Conservation (phyloP, 2,329 filamentous ascomycete species). For the Waltergamsia citrina region DNA sequence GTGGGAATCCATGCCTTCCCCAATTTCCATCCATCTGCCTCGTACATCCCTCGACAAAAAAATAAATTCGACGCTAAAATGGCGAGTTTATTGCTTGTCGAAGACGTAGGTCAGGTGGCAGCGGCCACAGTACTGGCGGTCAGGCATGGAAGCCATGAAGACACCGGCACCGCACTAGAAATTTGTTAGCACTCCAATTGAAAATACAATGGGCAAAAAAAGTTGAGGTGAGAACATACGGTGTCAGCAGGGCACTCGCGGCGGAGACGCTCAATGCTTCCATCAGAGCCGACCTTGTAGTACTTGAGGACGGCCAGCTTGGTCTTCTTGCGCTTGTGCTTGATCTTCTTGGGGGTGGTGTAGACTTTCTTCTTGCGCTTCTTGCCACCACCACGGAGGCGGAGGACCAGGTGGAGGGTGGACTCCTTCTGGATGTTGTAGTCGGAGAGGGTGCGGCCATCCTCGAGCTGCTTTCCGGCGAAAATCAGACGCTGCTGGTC, state of each 20-base stretch:
- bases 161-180: constrained; percentile 93
- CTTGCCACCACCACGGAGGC: constrained; percentile 97
- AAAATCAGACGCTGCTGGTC: constrained; percentile 99
- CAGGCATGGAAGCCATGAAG: constrained; percentile 99
- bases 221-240: constrained; percentile 46
- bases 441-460: constrained; percentile 96
- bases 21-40: constrained; percentile 14
- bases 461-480: constrained; percentile 99
- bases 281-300: constrained; percentile 99
- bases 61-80: too few species aligned
- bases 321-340: constrained; percentile 99
- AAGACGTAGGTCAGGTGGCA: constrained; percentile 69
- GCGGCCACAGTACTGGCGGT: constrained; percentile 91
- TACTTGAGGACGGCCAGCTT: constrained; percentile 99
- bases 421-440: constrained; percentile 99
- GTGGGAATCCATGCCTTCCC: background rate
- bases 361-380: constrained; percentile 99
- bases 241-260: constrained; percentile 92
- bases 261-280: constrained; percentile 98
- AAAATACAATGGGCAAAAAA: background rate
- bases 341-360: constrained; percentile 99
- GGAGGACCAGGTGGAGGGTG: constrained; percentile 94
- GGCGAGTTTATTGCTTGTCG: constrained; percentile 48
- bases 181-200: constrained; percentile 1
- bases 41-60: too few species aligned